Conservation (phyloP, 2,329 filamentous ascomycete species). For the Cytospora schulzeri region DNA sequence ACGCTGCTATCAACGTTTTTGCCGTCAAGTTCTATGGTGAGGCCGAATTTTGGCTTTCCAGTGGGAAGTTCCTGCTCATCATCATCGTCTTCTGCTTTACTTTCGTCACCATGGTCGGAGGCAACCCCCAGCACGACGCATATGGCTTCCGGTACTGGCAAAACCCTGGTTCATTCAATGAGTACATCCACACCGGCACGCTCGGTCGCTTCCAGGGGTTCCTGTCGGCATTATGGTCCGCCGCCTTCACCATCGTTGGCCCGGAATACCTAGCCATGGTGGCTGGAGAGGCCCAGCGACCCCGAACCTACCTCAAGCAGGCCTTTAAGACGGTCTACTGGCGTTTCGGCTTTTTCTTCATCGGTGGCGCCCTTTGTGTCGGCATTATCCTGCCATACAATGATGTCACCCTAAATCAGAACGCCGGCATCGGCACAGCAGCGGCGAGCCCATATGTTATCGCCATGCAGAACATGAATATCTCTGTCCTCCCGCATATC, state of each 20-base stretch:
- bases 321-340: slow-evolving; percentile 76
- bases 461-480: slow-evolving; percentile 58
- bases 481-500: slow-evolving; percentile 57
- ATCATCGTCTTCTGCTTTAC: slow-evolving; percentile 71
- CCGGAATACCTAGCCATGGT: slow-evolving; percentile 71
- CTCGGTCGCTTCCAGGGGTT: slow-evolving; percentile 73
- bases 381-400: slow-evolving; percentile 70
- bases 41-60: slow-evolving; percentile 69
- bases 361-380: slow-evolving; percentile 67
- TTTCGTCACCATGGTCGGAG: slow-evolving; percentile 77
- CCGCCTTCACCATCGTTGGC: slow-evolving; percentile 64
- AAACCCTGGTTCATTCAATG: slow-evolving; percentile 62
- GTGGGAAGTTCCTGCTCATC: slow-evolving; percentile 67
- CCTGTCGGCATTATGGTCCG: slow-evolving; percentile 66
- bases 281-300: slow-evolving; percentile 68
- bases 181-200: slow-evolving; percentile 59
- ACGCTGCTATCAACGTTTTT: slow-evolving; percentile 61
- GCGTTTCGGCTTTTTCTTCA: slow-evolving; percentile 71
- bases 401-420: slow-evolving; percentile 54
- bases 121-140: slow-evolving; percentile 68
- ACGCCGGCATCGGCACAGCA: slow-evolving; percentile 47
- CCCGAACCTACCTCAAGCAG: slow-evolving; percentile 63
- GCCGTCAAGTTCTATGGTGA: slow-evolving; percentile 69
- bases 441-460: slow-evolving; percentile 65
- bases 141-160: slow-evolving; percentile 74